A percentile compares a stretch with the other conserved stretches of the same genome.
Conservation (phyloP, 1,284 basidiomycete genomes). For the Pseudozyma hubeiensis region DNA sequence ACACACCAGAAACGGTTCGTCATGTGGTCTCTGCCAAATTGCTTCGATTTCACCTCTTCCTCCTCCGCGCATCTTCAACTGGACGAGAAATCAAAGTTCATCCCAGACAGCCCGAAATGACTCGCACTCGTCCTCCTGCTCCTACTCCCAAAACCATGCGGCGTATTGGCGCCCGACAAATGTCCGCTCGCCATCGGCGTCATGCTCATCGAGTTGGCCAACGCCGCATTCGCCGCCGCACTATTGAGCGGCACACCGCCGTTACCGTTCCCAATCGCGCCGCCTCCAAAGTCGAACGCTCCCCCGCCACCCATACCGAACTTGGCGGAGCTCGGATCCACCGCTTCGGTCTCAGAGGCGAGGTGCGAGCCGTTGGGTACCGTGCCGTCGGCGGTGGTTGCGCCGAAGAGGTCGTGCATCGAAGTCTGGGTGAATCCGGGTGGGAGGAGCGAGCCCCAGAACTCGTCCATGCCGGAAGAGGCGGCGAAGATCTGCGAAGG, state of each 20-base stretch:
- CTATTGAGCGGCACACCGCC: slow-evolving; percentile 41
- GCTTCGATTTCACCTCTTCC: neutral
- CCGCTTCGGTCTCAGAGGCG: slow-evolving; percentile 11
- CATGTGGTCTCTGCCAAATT: neutral
- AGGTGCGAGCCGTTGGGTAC: slow-evolving; percentile 11
- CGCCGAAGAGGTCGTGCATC: slow-evolving; percentile 51
- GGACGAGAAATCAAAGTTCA: slow-evolving; percentile 40
- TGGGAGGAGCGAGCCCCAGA: slow-evolving; percentile 58
- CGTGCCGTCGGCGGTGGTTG: slow-evolving; percentile 11
- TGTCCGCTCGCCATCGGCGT: slow-evolving; percentile 31
- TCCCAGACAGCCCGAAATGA: slow-evolving; percentile 29
- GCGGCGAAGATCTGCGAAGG: slow-evolving; percentile 30
- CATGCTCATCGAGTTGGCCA: slow-evolving; percentile 31
- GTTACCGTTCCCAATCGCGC: slow-evolving; percentile 47
- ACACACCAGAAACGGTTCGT: too few relatives aligned
- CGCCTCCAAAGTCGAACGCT: slow-evolving; percentile 51
- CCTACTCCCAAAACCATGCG: slow-evolving; percentile 30
- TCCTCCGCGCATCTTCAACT: neutral
- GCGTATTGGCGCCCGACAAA: slow-evolving; percentile 31
- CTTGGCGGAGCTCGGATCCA: slow-evolving; percentile 28
- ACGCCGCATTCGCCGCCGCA: slow-evolving; percentile 31
- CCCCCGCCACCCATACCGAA: slow-evolving; percentile 54
- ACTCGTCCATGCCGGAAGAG: slow-evolving; percentile 50
- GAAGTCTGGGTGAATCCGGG: slow-evolving; percentile 53
- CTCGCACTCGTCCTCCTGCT: slow-evolving; percentile 32